A percentile compares a stretch with the other conserved stretches of the same genome.
Evolutionary conservation across 257 asterid genomes (phyloP).

Genomic region (Coffea canephora): DNA sequence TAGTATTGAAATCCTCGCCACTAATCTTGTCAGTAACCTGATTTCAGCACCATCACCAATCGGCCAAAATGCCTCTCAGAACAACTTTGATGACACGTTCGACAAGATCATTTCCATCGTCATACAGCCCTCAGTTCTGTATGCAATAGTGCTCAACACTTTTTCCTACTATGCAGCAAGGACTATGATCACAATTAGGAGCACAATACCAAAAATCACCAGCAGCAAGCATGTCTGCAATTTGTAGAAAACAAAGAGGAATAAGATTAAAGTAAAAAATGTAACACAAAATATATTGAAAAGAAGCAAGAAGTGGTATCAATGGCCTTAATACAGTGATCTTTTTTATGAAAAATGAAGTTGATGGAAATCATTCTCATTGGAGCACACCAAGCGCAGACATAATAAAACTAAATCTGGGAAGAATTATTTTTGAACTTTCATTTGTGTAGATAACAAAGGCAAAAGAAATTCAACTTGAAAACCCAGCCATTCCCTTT

Average conservation of each 20-base stretch:
- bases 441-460: no score
- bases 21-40: no score
- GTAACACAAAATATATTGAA: background rate
- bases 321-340: background rate
- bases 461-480: no score
- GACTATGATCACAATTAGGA: constrained; percentile 71
- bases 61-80: background rate
- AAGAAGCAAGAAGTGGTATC: background rate
- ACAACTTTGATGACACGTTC: background rate
- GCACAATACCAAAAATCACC: constrained; percentile 75
- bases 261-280: background rate
- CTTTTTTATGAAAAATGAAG: background rate
- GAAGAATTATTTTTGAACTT: no score
- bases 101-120: background rate
- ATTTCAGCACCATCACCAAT: background rate
- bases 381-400: background rate
- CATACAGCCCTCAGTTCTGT: background rate
- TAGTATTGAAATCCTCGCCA: background rate
- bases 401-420: background rate
- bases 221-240: constrained; percentile 81
- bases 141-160: background rate
- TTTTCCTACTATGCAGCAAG: constrained; percentile 48
- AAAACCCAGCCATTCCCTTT: no score
- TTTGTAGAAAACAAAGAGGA: no score
- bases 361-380: background rate